Conservation (phyloP, 306 rosid genomes). For the Sechiopsis laciniata region DNA sequence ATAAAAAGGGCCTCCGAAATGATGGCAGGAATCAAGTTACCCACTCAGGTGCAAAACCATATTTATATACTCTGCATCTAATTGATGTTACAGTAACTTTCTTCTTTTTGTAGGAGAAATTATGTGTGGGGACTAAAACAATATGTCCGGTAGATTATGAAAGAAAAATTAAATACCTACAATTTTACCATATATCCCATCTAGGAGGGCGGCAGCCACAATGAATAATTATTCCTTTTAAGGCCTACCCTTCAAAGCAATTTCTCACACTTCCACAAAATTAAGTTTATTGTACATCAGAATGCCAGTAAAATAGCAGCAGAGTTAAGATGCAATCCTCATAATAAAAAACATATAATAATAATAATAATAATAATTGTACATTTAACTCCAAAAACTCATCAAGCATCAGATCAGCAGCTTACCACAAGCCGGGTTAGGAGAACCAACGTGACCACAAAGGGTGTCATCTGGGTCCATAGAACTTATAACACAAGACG, state of each 20-base stretch:
- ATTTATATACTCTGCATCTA: not conserved
- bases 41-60: conserved; percentile 7
- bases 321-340: conserved; percentile 4
- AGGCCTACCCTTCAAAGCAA: not conserved
- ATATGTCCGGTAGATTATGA: not conserved
- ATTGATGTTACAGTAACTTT: not conserved
- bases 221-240: not conserved
- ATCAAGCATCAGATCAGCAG: conserved; percentile 19
- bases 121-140: not conserved
- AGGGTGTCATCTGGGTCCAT: conserved; percentile 59
- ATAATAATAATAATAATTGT: no score
- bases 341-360: no score
- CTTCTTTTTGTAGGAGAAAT: not conserved
- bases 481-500: conserved; percentile 66
- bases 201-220: not conserved
- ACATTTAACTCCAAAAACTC: conserved; percentile 1
- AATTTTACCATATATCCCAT: not conserved
- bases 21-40: not conserved
- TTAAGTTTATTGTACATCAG: not conserved
- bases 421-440: conserved; percentile 95
- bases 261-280: conserved; percentile 10
- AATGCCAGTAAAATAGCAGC: conserved; percentile 2
- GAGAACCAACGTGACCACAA: conserved; percentile 89
- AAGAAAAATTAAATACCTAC: not conserved
- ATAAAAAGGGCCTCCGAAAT: not conserved